Conservation (phyloP, 2,329 filamentous ascomycete species). For the Trichoderma asperellum region DNA sequence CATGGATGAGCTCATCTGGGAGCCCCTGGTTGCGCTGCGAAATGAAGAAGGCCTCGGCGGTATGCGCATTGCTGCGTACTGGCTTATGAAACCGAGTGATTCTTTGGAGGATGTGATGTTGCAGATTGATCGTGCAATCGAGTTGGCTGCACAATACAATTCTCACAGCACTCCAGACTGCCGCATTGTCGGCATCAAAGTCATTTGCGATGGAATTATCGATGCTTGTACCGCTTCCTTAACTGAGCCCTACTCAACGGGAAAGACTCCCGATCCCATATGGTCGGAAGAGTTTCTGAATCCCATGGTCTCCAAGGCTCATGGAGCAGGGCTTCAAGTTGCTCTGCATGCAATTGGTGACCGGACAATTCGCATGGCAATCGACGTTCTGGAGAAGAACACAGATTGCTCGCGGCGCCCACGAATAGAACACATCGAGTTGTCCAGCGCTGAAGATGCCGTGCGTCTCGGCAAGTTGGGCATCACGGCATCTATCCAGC, state of each 20-base stretch:
- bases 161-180: conserved; percentile 43
- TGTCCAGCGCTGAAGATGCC: conserved; percentile 59
- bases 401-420: conserved; percentile 55
- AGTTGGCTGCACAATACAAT: conserved; percentile 45
- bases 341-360: conserved; percentile 70
- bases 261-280: conserved; percentile 54
- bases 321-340: conserved; percentile 59
- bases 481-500: conserved; percentile 63
- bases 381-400: conserved; percentile 56
- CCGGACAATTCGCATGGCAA: conserved; percentile 58
- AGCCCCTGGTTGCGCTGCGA: conserved; percentile 51
- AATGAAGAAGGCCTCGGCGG: conserved; percentile 39
- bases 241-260: conserved; percentile 58
- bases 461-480: conserved; percentile 59
- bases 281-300: conserved; percentile 59
- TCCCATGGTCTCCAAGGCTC: conserved; percentile 58
- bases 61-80: conserved; percentile 59
- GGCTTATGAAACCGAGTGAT: conserved; percentile 57
- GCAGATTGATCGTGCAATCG: conserved; percentile 56
- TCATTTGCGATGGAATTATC: conserved; percentile 67
- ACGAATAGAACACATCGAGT: conserved; percentile 67
- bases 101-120: conserved; percentile 46
- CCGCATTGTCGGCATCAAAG: conserved; percentile 64
- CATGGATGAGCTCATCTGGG: conserved; percentile 63
- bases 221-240: conserved; percentile 68